Evolutionary conservation across 176 grass and related monocot genomes (phyloP).

Genomic region (Musa troglodytarum): DNA sequence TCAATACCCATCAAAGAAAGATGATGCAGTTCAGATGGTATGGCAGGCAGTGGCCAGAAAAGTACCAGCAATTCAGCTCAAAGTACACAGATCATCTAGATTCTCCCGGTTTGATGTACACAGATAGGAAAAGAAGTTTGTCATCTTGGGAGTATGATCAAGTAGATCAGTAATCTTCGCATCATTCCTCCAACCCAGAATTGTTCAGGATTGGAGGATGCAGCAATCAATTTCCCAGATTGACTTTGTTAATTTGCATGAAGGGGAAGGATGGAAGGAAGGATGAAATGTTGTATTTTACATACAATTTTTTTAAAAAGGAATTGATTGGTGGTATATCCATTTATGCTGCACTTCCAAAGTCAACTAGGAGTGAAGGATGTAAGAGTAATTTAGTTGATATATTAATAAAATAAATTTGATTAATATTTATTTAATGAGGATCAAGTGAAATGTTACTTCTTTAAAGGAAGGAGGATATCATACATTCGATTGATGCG

Average conservation of each 20-base stretch:
- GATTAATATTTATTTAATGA: too few relatives aligned
- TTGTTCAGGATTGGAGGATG: background rate
- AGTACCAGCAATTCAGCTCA: background rate
- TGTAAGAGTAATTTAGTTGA: too few relatives aligned
- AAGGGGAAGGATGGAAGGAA: background rate
- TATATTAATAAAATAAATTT: too few relatives aligned
- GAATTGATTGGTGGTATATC: too few relatives aligned
- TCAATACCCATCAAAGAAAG: slow-evolving; percentile 2
- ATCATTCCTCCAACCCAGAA: background rate
- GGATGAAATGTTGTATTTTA: background rate
- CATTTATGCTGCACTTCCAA: too few relatives aligned
- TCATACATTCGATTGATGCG: too few relatives aligned
- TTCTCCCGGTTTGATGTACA: background rate
- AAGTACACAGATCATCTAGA: background rate
- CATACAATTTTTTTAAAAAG: background rate
- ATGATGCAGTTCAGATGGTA: slow-evolving; percentile 13
- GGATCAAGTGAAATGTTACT: too few relatives aligned
- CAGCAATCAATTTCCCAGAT: too few relatives aligned
- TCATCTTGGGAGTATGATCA: background rate
- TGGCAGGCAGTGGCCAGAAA: slow-evolving; percentile 3
- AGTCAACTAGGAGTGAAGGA: too few relatives aligned
- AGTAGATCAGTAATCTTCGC: background rate
- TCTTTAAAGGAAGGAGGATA: too few relatives aligned
- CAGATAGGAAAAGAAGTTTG: background rate
- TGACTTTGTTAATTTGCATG: too few relatives aligned